Evolutionary conservation across 495 filamentous ascomycete genomes (phyloP), one percentile per base, ranked within the genome.

Genomic region (Talaromyces trachyspermus): DNA sequence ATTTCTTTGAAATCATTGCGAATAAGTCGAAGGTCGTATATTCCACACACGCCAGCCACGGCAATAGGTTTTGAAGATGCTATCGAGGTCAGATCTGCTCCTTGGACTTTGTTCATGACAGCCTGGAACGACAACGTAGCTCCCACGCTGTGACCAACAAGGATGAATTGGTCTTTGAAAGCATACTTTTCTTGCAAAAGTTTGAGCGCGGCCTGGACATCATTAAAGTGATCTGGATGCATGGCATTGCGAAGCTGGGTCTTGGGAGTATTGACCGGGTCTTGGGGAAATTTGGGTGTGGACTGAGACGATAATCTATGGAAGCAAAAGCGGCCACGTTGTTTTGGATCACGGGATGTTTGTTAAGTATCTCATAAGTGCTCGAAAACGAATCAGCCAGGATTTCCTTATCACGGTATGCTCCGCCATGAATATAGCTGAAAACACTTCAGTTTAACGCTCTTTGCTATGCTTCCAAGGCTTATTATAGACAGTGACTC

Each of bases 341-440:
- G 15, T 49, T 48, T 19, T 49, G 36, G 4, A 49, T 37, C 5
- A 49, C 14, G 17, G 36, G 35, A 23, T 40, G 8, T 12, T 30
- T 4, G 11, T 17, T 22, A 22, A 38, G 41, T 20, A 52, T 15
- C 40, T 49, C 46, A 15, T 40, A 43, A 15, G 55, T 18, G 38
- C 46, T 52, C 1, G 33, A 47, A 3, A 53, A 55, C 20, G 57
- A 56, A 29, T 57, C 43, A 45, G 70, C 59, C 17, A 84, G 68
- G 47, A 67, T 62, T 38, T 59, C 61, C 37, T 88, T 88, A 57
- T 95, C 89, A 48, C 86, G 78, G 86, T 87, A 95, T 56, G 85
- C 89, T 56, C 89, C 89, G 54, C 90, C 88, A 67, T 95, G 90
- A 61, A 95, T 83, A 66, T 80, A 89, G 55, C 84, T 79, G 44